These are phyloP conservation scores for Ganoderma lingzhi DNA, from an alignment of 1,284 basidiomycete genomes.

Conservation along the genomic window DNA sequence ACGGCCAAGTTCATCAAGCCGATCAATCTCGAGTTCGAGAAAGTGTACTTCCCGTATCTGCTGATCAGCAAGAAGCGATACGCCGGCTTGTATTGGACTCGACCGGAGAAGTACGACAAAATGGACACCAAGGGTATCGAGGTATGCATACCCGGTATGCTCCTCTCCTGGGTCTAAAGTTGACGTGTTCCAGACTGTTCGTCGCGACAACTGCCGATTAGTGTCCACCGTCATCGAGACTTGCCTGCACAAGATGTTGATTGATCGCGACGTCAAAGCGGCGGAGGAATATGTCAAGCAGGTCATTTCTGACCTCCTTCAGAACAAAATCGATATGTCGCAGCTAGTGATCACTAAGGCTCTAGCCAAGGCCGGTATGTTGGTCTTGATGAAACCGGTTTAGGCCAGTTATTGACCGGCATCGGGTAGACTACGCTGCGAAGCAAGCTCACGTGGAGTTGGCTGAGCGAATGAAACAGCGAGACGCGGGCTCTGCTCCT, in stretches of 20 bases:
- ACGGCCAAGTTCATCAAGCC: slow-evolving; percentile 91
- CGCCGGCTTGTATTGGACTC: slow-evolving; percentile 96
- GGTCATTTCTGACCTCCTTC: slow-evolving; percentile 90
- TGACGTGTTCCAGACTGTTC: slow-evolving; percentile 75
- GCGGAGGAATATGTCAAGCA: slow-evolving; percentile 96
- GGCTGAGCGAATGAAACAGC: slow-evolving; percentile 92
- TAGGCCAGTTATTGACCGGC: not conserved
- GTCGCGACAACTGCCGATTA: slow-evolving; percentile 94
- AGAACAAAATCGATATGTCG: slow-evolving; percentile 97
- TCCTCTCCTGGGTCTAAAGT: slow-evolving; percentile 15
- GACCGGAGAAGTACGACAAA: slow-evolving; percentile 93
- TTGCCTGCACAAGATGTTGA: slow-evolving; percentile 95
- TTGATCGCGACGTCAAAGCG: slow-evolving; percentile 90
- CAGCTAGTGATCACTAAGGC: slow-evolving; percentile 98
- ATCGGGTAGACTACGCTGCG: slow-evolving; percentile 74
- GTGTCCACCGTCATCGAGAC: slow-evolving; percentile 97
- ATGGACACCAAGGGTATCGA: slow-evolving; percentile 99
- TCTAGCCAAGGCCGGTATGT: slow-evolving; percentile 82
- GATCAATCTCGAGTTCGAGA: slow-evolving; percentile 98
- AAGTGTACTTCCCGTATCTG: slow-evolving; percentile 96
- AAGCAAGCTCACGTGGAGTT: slow-evolving; percentile 97
- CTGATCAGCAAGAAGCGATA: slow-evolving; percentile 98
- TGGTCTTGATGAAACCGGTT: not conserved
- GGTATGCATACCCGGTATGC: slow-evolving; percentile 53
- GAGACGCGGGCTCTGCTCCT: slow-evolving; percentile 94